A percentile compares a stretch with the other conserved stretches of the same genome.
Conservation (phyloP, 352 stramenopile genomes). For the Thalassiosira oceanica region DNA sequence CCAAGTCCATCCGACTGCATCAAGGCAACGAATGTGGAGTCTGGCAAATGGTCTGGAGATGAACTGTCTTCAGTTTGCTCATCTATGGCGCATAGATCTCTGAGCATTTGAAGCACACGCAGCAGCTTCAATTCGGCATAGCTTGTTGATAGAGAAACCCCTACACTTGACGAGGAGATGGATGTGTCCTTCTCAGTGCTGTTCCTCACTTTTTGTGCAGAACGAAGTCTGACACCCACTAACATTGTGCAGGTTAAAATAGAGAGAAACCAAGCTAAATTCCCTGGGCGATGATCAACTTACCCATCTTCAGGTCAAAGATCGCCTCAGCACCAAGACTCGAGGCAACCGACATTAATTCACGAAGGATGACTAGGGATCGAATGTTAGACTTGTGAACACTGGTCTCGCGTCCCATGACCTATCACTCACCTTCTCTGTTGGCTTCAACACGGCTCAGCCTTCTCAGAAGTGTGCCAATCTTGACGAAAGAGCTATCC, state of each 20-base stretch:
- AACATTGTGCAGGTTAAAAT: too few species aligned
- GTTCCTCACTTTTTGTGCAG: too few species aligned
- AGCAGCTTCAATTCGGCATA: slow-evolving; percentile 93
- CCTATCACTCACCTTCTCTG: background rate
- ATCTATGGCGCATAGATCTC: slow-evolving; percentile 66
- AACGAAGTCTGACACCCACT: too few species aligned
- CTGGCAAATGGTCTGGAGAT: too few species aligned
- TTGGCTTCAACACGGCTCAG: slow-evolving; percentile 69
- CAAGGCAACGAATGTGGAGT: slow-evolving; percentile 83
- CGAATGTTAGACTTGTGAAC: background rate
- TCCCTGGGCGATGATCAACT: too few species aligned
- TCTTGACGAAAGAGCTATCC: slow-evolving; percentile 74
- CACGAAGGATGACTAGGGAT: slow-evolving; percentile 10
- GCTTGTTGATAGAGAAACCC: slow-evolving; percentile 76
- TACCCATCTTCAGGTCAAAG: slow-evolving; percentile 71
- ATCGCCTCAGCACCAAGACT: slow-evolving; percentile 68
- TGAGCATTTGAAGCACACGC: slow-evolving; percentile 93
- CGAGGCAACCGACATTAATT: slow-evolving; percentile 78
- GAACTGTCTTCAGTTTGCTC: slow-evolving; percentile 69
- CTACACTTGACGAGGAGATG: too few species aligned
- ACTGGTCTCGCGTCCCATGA: background rate
- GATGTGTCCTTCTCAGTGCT: too few species aligned
- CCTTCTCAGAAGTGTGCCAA: slow-evolving; percentile 72
- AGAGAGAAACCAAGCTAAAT: too few species aligned
- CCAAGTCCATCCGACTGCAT: slow-evolving; percentile 73